Conservation (phyloP, 2,329 filamentous ascomycete species). For the Arthrobotrys sinensis region DNA sequence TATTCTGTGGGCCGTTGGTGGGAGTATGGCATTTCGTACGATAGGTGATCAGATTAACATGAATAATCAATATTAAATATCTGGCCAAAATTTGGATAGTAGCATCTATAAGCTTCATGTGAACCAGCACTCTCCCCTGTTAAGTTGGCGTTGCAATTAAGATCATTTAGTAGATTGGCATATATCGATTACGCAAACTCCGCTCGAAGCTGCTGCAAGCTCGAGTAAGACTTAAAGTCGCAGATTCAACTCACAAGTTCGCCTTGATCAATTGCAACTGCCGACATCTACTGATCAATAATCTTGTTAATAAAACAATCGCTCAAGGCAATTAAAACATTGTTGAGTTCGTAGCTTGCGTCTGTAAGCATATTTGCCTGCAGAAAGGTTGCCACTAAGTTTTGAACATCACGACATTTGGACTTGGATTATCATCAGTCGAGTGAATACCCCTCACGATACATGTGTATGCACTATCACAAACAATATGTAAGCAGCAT, state of each 20-base stretch:
- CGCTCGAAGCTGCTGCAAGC: neutral
- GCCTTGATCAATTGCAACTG: neutral
- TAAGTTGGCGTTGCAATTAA: neutral
- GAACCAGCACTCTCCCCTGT: neutral
- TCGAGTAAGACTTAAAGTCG: neutral
- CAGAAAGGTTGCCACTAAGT: neutral
- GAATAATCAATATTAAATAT: constrained; percentile 10
- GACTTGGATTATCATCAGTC: neutral
- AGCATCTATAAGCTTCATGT: neutral
- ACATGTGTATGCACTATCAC: neutral
- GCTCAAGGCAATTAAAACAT: no score
- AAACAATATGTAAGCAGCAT: constrained; percentile 8
- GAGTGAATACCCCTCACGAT: constrained; percentile 1
- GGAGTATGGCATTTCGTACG: neutral
- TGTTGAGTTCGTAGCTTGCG: neutral
- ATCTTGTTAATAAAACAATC: neutral
- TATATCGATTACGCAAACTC: neutral
- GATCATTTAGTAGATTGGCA: neutral
- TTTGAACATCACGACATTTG: neutral
- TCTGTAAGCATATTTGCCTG: neutral
- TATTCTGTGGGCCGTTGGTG: neutral
- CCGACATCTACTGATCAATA: constrained; percentile 20
- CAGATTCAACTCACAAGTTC: neutral
- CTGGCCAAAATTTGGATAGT: neutral
- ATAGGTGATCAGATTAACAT: constrained; percentile 9